Conservation (phyloP, 148 eudicot species). For the Amaranthus palmeri region DNA sequence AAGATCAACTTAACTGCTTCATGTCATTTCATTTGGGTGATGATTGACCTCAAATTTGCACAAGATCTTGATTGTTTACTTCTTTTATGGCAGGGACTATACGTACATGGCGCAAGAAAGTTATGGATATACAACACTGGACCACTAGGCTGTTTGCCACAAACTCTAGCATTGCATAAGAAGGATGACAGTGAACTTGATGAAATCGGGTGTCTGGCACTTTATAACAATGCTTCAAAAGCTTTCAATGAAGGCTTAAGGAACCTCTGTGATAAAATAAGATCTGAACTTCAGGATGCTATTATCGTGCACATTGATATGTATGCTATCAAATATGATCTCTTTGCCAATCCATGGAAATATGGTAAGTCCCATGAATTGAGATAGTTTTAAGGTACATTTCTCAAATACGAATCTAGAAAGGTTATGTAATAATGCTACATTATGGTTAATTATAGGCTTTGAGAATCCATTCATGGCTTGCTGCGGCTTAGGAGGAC, state of each 20-base stretch:
- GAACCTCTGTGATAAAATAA: constrained; percentile 26
- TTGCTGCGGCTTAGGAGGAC: constrained; percentile 46
- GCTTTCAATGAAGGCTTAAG: constrained; percentile 30
- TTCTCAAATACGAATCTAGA: background rate
- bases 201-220: constrained; percentile 36
- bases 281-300: constrained; percentile 27
- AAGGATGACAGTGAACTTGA: constrained; percentile 29
- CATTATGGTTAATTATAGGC: constrained; percentile 27
- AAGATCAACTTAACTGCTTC: no score
- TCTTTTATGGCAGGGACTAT: constrained; percentile 19
- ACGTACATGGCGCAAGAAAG: constrained; percentile 33
- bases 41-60: background rate
- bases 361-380: constrained; percentile 28
- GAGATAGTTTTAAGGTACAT: background rate
- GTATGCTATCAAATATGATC: constrained; percentile 44
- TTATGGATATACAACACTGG: constrained; percentile 39
- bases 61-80: background rate
- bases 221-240: constrained; percentile 33
- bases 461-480: constrained; percentile 43
- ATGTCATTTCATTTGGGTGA: background rate
- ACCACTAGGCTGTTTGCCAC: constrained; percentile 41
- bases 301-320: constrained; percentile 35
- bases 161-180: constrained; percentile 24
- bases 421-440: no score
- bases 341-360: constrained; percentile 32